A percentile compares a stretch with the other conserved stretches of the same genome.
Evolutionary conservation across 2,329 filamentous ascomycete species (phyloP).

Genomic region (Trematosphaeria pertusa): DNA sequence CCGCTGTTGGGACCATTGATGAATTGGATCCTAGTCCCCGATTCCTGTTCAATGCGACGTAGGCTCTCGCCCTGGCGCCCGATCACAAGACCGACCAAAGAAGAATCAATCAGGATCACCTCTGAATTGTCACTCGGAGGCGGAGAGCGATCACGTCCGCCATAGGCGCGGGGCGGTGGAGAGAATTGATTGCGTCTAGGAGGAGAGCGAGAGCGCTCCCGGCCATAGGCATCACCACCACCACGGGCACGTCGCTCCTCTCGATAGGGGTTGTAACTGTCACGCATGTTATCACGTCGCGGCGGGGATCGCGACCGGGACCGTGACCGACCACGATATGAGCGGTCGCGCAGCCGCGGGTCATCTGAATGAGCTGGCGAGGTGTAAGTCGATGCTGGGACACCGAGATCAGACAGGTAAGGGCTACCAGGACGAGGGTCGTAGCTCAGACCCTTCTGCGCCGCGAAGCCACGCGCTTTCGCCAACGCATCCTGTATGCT

Average conservation of each 20-base stretch:
- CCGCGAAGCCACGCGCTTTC: constrained; percentile 81
- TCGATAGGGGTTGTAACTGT: constrained; percentile 81
- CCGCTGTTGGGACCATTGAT: constrained; percentile 78
- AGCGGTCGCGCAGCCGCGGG: constrained; percentile 59
- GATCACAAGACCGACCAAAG: constrained; percentile 87
- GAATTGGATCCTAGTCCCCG: constrained; percentile 85
- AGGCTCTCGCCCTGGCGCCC: constrained; percentile 90
- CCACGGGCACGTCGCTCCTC: constrained; percentile 90
- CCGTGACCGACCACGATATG: constrained; percentile 69
- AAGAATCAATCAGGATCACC: constrained; percentile 85
- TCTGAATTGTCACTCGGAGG: constrained; percentile 75
- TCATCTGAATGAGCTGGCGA: constrained; percentile 51
- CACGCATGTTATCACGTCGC: constrained; percentile 73
- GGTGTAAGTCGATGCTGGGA: constrained; percentile 40
- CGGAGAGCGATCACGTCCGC: constrained; percentile 65
- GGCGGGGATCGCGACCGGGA: constrained; percentile 67
- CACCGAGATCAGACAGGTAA: constrained; percentile 44
- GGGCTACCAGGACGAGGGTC: constrained; percentile 53
- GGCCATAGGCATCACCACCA: constrained; percentile 65
- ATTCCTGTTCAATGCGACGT: constrained; percentile 82
- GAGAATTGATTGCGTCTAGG: constrained; percentile 67
- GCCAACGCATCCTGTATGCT: constrained; percentile 85
- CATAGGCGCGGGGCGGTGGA: constrained; percentile 59
- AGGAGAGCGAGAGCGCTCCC: constrained; percentile 77
- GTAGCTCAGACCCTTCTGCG: constrained; percentile 74